Evolutionary conservation across 352 stramenopile species (phyloP), one percentile per base, ranked within the genome.

Genomic region (Phytophthora tubulina): DNA sequence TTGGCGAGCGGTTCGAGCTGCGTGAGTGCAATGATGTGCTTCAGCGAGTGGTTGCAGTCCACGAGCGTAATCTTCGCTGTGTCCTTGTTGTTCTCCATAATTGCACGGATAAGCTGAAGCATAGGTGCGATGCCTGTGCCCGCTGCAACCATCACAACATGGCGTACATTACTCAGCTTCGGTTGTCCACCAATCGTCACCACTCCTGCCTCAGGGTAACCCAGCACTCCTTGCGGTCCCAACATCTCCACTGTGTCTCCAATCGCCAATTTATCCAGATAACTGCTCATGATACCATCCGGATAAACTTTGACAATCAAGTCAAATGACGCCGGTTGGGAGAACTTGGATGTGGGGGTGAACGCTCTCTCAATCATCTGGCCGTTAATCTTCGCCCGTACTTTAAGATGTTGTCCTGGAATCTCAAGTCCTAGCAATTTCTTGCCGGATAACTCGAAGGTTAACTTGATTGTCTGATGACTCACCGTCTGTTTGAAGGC

Each of bases 61-160:
- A 96, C 67, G 4, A 95, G 55, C 67, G 84, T 94, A 39, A 96
- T 76, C 46, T 82, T 87, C n/a, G 86, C 83, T 32, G 58, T 58
- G 53, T 93, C 85, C 32, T 79, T 73, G 6, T 17, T 61, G 33
- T 79, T 83, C 61, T 95, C 87, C 52, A 95, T 80, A 33, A 86
- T 73, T 6, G 81, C 81, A 27, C 88, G 86, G 35, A 96, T 81
- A 32, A 96, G 60, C 67, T 95, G 86, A 32, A 96, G 85, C 88
- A 96, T 95, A 0, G 89, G 89, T 8, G 88, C 82, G 61, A 96
- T 93, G 56, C 89, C 89, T 21, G 81, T 94, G 6, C 89, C 89
- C 0, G 82, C 89, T 56, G 89, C 87, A 67, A 96, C 63, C 61
- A 96, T 75, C 39, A 93, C 85, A 33, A 95, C 63, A 49, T 96